Base-by-base conservation (phyloP, 352 stramenopile genomes). In the Globisporangium nodosum region DNA sequence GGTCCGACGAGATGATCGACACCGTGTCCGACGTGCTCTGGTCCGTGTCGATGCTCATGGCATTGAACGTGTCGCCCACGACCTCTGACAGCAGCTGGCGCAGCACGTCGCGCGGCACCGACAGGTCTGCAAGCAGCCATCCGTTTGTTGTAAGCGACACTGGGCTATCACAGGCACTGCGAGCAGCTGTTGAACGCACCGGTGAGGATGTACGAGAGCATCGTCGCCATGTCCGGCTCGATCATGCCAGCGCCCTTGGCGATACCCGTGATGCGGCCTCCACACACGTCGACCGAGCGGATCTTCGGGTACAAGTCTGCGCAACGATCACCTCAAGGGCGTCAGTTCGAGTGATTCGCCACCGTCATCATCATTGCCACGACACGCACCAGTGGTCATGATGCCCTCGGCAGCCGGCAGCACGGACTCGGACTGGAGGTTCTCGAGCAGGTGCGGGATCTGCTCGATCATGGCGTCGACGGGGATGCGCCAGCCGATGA, bases 171-270 rank as follows among this genome's bases (percentile, higher is more conserved):
- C 27, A 49, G 21, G 55, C 42, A 86, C 68, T 78, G 30, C n/a
- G 21, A 15, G 18, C 20, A 13, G 13, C 9, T 31, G 24, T 55
- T 21, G 8, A 18, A 87, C 56, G 65, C 75, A 78, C 77, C 66
- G 47, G 96, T 94, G 45, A 94, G 88, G 46, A 93, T 91, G 64
- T 89, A 90, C 39, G 78, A 85, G 31, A 98, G 73, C 85, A 97
- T 96, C 39, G 74, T 87, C 57, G 93, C 81, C 93, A 99, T 98
- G 68, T 99, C 96, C 7, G 96, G 96, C 71, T 99, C 96, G 63
- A 99, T 98, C 97, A 99, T 99, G 46, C 97, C 97, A 11, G 97
- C 97, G 15, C 97, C 97, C 73, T 99, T 99, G 60, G 96, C 97
- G 60, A 99, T 98, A 46, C 96, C 96, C 21, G 98, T 96, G 60